Base-by-base conservation (phyloP, 2,329 filamentous ascomycete species). In the Aspergillus sp. region DNA sequence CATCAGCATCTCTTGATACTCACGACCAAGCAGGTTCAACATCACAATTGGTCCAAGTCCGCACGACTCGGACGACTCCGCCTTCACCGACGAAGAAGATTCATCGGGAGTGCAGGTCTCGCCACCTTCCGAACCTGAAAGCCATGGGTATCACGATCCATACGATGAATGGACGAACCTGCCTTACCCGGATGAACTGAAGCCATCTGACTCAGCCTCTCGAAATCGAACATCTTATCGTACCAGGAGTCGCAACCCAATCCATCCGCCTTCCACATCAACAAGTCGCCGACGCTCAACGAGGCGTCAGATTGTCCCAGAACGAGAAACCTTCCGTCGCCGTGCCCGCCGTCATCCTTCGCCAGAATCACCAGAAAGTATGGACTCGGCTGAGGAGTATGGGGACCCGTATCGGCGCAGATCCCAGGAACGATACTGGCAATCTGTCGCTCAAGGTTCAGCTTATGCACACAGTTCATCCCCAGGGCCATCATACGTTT, bases 361-460 rank as follows among this genome's bases (percentile, higher is more conserved):
- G 57, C 81, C 83, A 63, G 78, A 78, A 61, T 79, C 81, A 62
- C 78, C 84, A 55, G 83, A 85, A 78, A 89, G 82, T 71, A 80
- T 83, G 78, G 88, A 89, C 71, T 83, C 83, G 36, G 80, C 80
- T 18, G 85, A 90, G 22, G 85, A 89, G n/a, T 87, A 82, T 69
- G 74, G 77, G 61, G 61, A 72, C 67, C 65, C 78, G 74, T 78
- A 81, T 77, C 74, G 73, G 59, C 74, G 68, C 48, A 62, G 65
- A 15, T 66, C 71, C 50, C 71, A 68, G 22, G 74, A 73, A 5
- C 67, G 68, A 38, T 68, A 67, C 44, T 76, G 73, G 73, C 66
- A 68, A 18, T 63, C 66, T n/a, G 48, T 65, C 17, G 63, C 66
- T 5, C 71, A 69, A 20, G 65, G 63, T 20, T 59, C 66, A 44